Evolutionary conservation across 768 basidiomycete genomes (phyloP), one percentile per base, ranked within the genome.

Genomic region (Pleurotus cornucopiae): DNA sequence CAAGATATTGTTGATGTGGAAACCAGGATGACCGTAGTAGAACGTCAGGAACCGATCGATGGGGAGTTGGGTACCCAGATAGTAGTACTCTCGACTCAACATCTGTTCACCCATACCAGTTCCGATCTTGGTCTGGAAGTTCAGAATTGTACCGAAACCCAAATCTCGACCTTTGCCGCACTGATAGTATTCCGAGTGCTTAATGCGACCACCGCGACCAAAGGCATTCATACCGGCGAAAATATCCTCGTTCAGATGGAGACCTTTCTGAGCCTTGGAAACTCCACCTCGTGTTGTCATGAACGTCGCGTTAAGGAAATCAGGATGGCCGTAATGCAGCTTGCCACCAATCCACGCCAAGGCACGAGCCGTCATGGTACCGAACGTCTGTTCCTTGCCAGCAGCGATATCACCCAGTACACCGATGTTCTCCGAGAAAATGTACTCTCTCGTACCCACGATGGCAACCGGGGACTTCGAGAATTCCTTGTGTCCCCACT

Each of bases 51-150:
- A 99, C 21, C 97, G 90, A 69, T 99, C 97, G 65, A 99, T 85
- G 34, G 97, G 97, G 55, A 99, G 79, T 69, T 99, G 97, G 6
- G 97, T 99, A 51, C 97, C 97, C 46, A 99, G 80, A 70, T 98
- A 99, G 72, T 98, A 99, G 70, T 99, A 99, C 73, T 99, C 97
- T 62, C 97, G 86, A 73, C 94, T 98, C 63, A 99, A 87, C 94
- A 98, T 96, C 68, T 99, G 97, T 72, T 99, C 97, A 64, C 97
- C 97, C 97, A 99, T 99, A 73, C 97, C 97, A 26, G 92, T 97
- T 25, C 96, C 96, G 65, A 99, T 97, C 83, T 99, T 99, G 49
- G 97, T 99, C 78, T 98, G 94, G 85, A 99, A 99, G 71, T 98
- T 98, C 65, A 99, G 77, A 67, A 98, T 98, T 45, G 97, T 99